Conservation (phyloP, 2,329 filamentous ascomycete species). For the Pseudodiploospora longispora region DNA sequence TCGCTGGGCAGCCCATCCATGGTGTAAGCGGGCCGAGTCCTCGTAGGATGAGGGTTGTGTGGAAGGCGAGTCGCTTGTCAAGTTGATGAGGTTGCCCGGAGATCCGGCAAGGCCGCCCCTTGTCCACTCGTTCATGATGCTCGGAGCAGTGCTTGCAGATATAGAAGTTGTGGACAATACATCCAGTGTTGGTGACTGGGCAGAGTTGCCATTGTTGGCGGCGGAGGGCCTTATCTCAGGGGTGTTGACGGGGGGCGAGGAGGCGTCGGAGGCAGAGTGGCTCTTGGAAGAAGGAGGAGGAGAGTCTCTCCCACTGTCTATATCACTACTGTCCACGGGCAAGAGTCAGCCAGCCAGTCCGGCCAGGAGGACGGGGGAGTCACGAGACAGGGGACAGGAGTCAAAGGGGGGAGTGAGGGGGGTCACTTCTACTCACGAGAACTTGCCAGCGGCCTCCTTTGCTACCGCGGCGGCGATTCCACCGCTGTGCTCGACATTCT, state of each 20-base stretch:
- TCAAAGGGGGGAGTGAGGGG: constrained; percentile 8
- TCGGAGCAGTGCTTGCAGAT: constrained; percentile 39
- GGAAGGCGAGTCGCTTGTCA: constrained; percentile 44
- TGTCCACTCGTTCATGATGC: constrained; percentile 39
- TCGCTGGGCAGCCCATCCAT: constrained; percentile 39
- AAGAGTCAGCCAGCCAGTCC: constrained; percentile 15
- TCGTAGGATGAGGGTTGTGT: constrained; percentile 46
- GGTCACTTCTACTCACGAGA: constrained; percentile 37
- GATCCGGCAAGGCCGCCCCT: constrained; percentile 38
- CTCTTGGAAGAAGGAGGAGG: constrained; percentile 26
- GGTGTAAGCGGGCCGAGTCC: constrained; percentile 34
- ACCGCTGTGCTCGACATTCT: constrained; percentile 46
- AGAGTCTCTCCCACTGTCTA: constrained; percentile 25
- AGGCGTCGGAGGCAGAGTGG: constrained; percentile 32
- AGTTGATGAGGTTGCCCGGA: constrained; percentile 44
- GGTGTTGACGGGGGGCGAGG: constrained; percentile 35
- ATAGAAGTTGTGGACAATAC: constrained; percentile 41
- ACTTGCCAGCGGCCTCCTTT: constrained; percentile 43
- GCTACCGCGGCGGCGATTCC: constrained; percentile 46
- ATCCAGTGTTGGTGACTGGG: constrained; percentile 39
- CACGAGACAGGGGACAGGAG: neutral
- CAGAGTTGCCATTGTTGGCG: constrained; percentile 34
- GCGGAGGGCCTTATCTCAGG: constrained; percentile 37
- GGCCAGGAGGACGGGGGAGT: neutral
- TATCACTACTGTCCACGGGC: constrained; percentile 15